phyloP scores from a whole-genome alignment of 805 yeast genomes.

The Metschnikowia orientalis region DNA sequence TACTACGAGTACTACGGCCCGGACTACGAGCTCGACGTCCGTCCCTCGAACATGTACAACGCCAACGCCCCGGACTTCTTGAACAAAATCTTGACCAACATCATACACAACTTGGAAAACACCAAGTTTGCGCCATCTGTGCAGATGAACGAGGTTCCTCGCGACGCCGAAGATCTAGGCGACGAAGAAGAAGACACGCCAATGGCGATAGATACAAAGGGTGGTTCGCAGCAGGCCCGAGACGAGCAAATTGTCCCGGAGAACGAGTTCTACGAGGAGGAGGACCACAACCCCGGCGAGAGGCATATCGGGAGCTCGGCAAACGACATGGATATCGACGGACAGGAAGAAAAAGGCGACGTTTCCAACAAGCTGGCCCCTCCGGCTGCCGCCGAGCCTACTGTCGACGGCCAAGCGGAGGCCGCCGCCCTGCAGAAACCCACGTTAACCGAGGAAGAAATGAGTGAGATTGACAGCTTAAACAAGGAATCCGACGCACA shows the following conservation, averaged over 20 bases:
- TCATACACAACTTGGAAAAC: slow-evolving; percentile 72
- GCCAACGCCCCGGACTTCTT: slow-evolving; percentile 91
- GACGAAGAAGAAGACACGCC: slow-evolving; percentile 82
- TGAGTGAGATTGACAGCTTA: slow-evolving; percentile 35
- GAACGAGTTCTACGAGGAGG: slow-evolving; percentile 74
- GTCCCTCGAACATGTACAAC: slow-evolving; percentile 95
- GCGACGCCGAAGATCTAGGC: slow-evolving; percentile 80
- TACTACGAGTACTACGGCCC: slow-evolving; percentile 98
- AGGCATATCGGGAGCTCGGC: slow-evolving; percentile 21
- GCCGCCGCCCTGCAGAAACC: too few species aligned
- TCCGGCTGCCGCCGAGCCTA: slow-evolving; percentile 3
- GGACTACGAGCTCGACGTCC: slow-evolving; percentile 88
- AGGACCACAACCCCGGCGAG: slow-evolving; percentile 43
- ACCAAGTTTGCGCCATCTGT: slow-evolving; percentile 98
- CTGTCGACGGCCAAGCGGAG: not conserved
- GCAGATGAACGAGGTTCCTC: slow-evolving; percentile 84
- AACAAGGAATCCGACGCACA: slow-evolving; percentile 18
- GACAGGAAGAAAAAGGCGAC: slow-evolving; percentile 3
- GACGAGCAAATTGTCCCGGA: slow-evolving; percentile 69
- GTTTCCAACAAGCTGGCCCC: slow-evolving; percentile 1
- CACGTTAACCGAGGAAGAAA: slow-evolving; percentile 33
- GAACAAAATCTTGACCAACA: slow-evolving; percentile 74
- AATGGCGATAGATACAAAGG: slow-evolving; percentile 80
- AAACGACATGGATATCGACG: slow-evolving; percentile 7
- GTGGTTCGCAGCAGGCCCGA: slow-evolving; percentile 83